phyloP scores from a whole-genome alignment of 768 basidiomycete genomes.

The Amanita exitialis region DNA sequence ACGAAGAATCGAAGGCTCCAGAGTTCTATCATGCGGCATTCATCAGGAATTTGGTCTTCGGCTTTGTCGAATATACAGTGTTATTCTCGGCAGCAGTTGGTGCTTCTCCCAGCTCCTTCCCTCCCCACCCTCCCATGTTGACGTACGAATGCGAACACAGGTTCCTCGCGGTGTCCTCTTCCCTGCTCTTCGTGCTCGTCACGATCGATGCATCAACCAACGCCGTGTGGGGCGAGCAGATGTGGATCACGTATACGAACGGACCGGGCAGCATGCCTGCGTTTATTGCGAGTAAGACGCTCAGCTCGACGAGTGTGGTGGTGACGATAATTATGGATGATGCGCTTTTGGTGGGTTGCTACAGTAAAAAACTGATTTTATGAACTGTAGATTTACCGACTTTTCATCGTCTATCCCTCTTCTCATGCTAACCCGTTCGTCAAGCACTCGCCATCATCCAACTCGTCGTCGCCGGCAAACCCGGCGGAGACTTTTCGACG shows the following conservation, averaged over 20 bases:
- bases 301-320: constrained; percentile 12
- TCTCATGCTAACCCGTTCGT: no score
- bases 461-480: constrained; percentile 26
- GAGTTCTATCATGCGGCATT: no score
- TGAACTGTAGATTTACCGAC: constrained; percentile 17
- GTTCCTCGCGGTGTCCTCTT: constrained; percentile 19
- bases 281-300: constrained; percentile 18
- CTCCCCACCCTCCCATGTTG: no score
- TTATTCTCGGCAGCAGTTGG: no score
- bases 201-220: constrained; percentile 21
- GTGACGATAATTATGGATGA: constrained; percentile 22
- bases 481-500: constrained; percentile 30
- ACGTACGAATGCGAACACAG: no score
- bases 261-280: constrained; percentile 16
- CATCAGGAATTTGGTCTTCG: no score
- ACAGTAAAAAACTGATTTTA: background rate
- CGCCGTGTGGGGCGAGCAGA: constrained; percentile 21
- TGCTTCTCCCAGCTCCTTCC: no score
- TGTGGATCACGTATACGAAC: constrained; percentile 21
- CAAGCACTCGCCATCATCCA: constrained; percentile 30
- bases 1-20: no score
- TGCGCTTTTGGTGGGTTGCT: constrained; percentile 20
- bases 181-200: constrained; percentile 16
- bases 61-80: no score
- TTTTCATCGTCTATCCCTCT: constrained; percentile 16